Evolutionary conservation across 23 red algal genomes (phyloP).

Genomic region (Pyropia yezoensis): DNA sequence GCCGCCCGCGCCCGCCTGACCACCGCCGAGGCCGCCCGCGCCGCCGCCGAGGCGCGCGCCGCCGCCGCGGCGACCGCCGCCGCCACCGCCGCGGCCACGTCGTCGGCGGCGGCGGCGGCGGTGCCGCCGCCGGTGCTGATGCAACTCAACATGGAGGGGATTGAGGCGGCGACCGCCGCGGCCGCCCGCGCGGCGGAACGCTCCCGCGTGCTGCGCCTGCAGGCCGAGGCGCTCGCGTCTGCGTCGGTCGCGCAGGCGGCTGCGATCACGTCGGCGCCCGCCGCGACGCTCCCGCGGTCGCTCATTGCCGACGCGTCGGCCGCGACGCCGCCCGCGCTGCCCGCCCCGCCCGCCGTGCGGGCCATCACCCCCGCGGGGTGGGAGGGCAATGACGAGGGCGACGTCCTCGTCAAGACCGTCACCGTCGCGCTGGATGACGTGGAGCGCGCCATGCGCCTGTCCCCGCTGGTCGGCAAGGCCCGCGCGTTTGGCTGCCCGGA

Average conservation of each 20-base stretch:
- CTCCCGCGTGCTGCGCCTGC: not conserved
- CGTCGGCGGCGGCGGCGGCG: not conserved
- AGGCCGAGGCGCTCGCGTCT: slow-evolving; percentile 28
- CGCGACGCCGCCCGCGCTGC: not conserved
- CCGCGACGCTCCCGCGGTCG: slow-evolving; percentile 24
- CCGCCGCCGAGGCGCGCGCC: slow-evolving; percentile 3
- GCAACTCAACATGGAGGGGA: slow-evolving; percentile 45
- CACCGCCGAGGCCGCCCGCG: slow-evolving; percentile 11
- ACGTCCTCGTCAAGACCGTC: slow-evolving; percentile 62
- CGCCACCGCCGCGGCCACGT: slow-evolving; percentile 1
- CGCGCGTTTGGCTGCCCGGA: slow-evolving; percentile 57
- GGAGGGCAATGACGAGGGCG: slow-evolving; percentile 35
- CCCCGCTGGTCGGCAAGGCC: slow-evolving; percentile 29
- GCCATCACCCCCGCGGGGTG: slow-evolving; percentile 10
- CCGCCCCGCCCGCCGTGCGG: slow-evolving; percentile 18
- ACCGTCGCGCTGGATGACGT: slow-evolving; percentile 55
- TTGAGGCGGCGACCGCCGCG: slow-evolving; percentile 49
- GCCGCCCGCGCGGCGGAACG: slow-evolving; percentile 41
- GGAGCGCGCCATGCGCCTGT: slow-evolving; percentile 22
- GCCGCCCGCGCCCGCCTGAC: slow-evolving; percentile 20
- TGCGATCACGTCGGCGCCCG: slow-evolving; percentile 1
- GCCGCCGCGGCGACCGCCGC: slow-evolving; percentile 3
- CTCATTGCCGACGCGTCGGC: slow-evolving; percentile 17
- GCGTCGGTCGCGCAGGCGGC: slow-evolving; percentile 39
- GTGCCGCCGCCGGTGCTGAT: slow-evolving; percentile 30